These are phyloP conservation scores for Fraxinus americana DNA, from an alignment of 257 asterid species.

Conservation along the genomic window DNA sequence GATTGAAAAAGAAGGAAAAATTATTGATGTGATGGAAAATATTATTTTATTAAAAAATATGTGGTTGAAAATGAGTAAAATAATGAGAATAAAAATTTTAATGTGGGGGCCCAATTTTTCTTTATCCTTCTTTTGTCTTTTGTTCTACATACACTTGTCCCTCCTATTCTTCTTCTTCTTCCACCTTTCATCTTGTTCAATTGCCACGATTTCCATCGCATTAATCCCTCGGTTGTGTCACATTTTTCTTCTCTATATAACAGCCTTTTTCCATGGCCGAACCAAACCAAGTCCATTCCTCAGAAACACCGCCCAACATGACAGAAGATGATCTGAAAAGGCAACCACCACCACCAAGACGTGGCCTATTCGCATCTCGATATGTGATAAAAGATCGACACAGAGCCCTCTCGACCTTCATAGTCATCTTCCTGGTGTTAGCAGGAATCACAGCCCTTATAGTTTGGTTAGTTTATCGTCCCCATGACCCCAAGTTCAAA, in stretches of 20 bases:
- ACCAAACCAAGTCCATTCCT: background rate
- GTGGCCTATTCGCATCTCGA: background rate
- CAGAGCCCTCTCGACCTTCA: conserved; percentile 28
- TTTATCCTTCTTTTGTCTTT: background rate
- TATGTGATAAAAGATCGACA: conserved; percentile 18
- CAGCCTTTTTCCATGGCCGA: conserved; percentile 15
- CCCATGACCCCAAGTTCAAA: conserved; percentile 55
- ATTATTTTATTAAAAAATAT: too few species aligned
- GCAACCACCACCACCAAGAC: background rate
- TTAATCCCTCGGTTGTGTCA: too few species aligned
- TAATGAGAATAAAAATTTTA: too few species aligned
- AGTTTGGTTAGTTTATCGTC: conserved; percentile 59
- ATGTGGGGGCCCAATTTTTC: conserved; percentile 2
- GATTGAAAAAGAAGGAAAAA: too few species aligned
- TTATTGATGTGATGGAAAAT: too few species aligned
- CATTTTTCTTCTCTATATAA: background rate
- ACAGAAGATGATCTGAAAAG: conserved; percentile 13
- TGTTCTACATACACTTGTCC: conserved; percentile 27
- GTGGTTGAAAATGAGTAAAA: too few species aligned
- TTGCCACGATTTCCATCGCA: too few species aligned
- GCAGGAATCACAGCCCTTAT: conserved; percentile 49
- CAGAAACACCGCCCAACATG: conserved; percentile 16
- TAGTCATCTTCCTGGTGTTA: conserved; percentile 35
- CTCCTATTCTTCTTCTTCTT: background rate
- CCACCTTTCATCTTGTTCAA: too few species aligned